A percentile compares a stretch with the other conserved stretches of the same genome.
Evolutionary conservation across 2,329 filamentous ascomycete genomes (phyloP).

Genomic region (Alternaria incomplexa): DNA sequence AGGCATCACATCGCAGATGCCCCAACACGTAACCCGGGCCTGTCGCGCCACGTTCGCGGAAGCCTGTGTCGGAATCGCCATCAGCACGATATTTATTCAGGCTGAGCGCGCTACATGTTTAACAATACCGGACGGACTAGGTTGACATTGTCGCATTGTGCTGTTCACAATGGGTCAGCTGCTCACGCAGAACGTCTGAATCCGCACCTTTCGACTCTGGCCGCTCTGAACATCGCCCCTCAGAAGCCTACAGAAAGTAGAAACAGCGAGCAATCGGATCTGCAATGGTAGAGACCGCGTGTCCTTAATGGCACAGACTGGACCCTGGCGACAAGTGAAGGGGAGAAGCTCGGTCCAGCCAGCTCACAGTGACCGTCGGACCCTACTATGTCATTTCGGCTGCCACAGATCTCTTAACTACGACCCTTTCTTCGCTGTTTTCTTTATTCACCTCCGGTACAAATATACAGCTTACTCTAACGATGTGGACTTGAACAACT

Average conservation of each 20-base stretch:
- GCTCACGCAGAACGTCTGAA: not conserved
- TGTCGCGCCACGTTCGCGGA: not conserved
- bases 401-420: not conserved
- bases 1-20: not conserved
- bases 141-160: not conserved
- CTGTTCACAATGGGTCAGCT: not conserved
- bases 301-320: not conserved
- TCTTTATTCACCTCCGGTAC: not conserved
- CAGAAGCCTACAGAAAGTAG: not conserved
- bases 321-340: not conserved
- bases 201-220: not conserved
- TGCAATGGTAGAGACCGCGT: not conserved
- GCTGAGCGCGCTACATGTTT: not conserved
- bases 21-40: not conserved
- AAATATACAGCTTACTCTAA: not conserved
- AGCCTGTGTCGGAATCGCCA: not conserved
- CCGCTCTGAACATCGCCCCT: not conserved
- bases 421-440: not conserved
- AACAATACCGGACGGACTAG: not conserved
- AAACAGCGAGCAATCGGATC: not conserved
- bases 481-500: not conserved
- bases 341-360: conserved; percentile 3
- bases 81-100: not conserved
- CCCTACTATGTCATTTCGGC: not conserved
- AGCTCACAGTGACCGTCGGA: not conserved